Conservation (phyloP, 305 asterid genomes). For the Ilex paraguariensis region DNA sequence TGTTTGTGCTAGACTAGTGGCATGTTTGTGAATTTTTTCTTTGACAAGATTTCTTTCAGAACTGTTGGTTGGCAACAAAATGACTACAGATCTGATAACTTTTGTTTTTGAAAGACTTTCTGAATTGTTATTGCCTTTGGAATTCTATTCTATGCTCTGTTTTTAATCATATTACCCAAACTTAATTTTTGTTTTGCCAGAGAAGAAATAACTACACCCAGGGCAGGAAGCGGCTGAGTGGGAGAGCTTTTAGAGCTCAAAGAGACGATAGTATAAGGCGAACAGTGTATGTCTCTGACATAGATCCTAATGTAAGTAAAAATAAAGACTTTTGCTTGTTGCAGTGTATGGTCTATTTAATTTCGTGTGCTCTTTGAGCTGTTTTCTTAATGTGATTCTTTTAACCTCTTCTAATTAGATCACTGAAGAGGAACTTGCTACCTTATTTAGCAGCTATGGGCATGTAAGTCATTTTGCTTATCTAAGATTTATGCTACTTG, state of each 20-base stretch:
- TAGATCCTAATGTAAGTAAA: conserved; percentile 69
- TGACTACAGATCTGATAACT: not conserved
- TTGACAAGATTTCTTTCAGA: not conserved
- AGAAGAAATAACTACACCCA: conserved; percentile 55
- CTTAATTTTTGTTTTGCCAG: conserved; percentile 33
- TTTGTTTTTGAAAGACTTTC: not conserved
- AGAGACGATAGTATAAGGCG: conserved; percentile 90
- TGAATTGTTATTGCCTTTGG: not conserved
- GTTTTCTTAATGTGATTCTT: conserved; percentile 10
- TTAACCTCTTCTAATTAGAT: conserved; percentile 37
- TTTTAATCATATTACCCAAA: not conserved
- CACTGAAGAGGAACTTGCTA: conserved; percentile 94
- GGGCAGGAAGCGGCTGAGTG: conserved; percentile 60
- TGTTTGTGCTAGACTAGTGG: too few relatives aligned
- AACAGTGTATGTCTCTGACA: conserved; percentile 91
- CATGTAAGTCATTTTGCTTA: conserved; percentile 53
- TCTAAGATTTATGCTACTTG: conserved; percentile 1
- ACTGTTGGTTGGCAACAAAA: not conserved
- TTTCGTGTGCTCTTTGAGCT: too few relatives aligned
- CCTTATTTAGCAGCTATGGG: conserved; percentile 70
- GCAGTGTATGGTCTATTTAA: too few relatives aligned
- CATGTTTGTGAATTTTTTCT: too few relatives aligned
- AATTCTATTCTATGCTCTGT: not conserved
- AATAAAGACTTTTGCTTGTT: too few relatives aligned
- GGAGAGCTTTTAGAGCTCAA: conserved; percentile 76